Evolutionary conservation across 2,329 filamentous ascomycete species (phyloP).

Genomic region (Trichoderma oligosporum): DNA sequence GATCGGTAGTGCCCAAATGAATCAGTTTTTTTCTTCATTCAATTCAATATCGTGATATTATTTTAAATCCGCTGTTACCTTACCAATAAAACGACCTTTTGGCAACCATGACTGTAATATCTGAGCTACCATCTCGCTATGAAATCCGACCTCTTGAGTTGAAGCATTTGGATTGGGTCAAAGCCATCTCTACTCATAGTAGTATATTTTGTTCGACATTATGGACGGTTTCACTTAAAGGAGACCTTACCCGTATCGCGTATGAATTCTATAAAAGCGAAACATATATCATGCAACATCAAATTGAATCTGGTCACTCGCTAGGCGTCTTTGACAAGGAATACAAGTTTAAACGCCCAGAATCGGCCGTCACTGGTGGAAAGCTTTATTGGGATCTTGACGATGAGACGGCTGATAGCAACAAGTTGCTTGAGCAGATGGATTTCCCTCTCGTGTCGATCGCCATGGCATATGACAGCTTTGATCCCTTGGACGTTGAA

Average conservation of each 20-base stretch:
- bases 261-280: slow-evolving; percentile 20
- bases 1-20: no score
- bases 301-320: slow-evolving; percentile 23
- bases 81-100: no score
- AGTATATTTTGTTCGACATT: slow-evolving; percentile 26
- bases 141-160: slow-evolving; percentile 28
- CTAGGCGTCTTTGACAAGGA: slow-evolving; percentile 28
- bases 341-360: slow-evolving; percentile 24
- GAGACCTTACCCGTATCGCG: slow-evolving; percentile 15
- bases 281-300: slow-evolving; percentile 23
- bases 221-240: slow-evolving; percentile 25
- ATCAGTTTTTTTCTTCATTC: no score
- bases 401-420: not conserved
- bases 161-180: slow-evolving; percentile 26
- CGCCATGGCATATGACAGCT: slow-evolving; percentile 30
- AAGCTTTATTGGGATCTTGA: slow-evolving; percentile 19
- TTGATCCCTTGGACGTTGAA: slow-evolving; percentile 19
- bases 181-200: slow-evolving; percentile 27
- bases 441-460: slow-evolving; percentile 33
- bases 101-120: not conserved
- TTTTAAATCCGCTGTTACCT: no score
- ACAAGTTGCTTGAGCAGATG: slow-evolving; percentile 24
- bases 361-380: slow-evolving; percentile 26
- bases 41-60: no score
- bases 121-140: not conserved